Base-by-base conservation (phyloP, 148 eudicot genomes). In the Talinum fruticosum region DNA sequence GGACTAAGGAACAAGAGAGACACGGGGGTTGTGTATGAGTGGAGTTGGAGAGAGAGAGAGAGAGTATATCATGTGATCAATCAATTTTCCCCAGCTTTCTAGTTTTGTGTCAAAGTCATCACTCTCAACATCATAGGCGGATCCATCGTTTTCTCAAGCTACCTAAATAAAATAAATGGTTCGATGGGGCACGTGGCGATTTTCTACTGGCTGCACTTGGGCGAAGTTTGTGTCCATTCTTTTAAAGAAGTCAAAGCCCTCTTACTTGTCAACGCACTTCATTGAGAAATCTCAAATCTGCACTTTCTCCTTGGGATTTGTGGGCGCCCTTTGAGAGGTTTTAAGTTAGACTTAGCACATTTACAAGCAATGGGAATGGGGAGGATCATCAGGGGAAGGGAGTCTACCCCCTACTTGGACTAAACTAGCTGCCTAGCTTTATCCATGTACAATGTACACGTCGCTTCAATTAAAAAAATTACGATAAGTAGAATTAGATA, bases 1-100 rank as follows among this genome's bases (percentile, higher is more conserved):
- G 81, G 79, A 34, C 72, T 66, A 84, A 84, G 86, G 66, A 81
- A 84, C 75, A 73, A 51, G 1, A 51, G 36, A 2, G 37, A 76
- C 79, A 74, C 66, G 70, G 71, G 72, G 26, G 78, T 41, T 41
- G 13, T 41, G 47, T 10, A 41, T 8, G 47, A 54, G 26, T 26
- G 54, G n/a, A 1, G 3, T 13, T 21, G 12, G 54, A 26, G 28
- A 35, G 41, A 33, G 64, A 44, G 14, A 26, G 65, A 66, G 76
- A 65, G 70, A 38, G 71, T 51, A 45, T 37, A 73, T 75, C 79
- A 84, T 84, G 78, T 78, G 79, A 74, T 47, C 18, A 41, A 59
- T 70, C 73, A 72, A 74, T 74, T 75, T 26, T 53, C 4, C 57
- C 57, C 57, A 51, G 21, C 57, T 51, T 6, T 36, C 0, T 51